Conservation (phyloP, 768 basidiomycete species). For the Phylloporus sp. region DNA sequence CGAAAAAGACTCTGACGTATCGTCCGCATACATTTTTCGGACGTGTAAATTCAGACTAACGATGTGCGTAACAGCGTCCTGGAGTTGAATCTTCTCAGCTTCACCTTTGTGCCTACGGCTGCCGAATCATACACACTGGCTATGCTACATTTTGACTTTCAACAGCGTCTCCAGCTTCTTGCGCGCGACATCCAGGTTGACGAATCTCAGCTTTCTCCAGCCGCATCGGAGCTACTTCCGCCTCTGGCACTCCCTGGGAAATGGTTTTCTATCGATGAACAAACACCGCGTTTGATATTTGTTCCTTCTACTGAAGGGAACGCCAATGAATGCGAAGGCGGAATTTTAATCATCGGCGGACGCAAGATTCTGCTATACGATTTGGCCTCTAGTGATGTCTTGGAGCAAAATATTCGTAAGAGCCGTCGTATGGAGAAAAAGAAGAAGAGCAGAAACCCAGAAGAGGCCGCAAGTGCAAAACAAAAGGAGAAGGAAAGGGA, state of each 20-base stretch:
- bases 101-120: conserved; percentile 52
- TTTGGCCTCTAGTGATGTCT: conserved; percentile 42
- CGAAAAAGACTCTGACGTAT: conserved; percentile 56
- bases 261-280: conserved; percentile 37
- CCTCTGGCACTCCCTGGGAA: conserved; percentile 51
- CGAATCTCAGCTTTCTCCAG: conserved; percentile 48
- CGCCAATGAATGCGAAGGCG: conserved; percentile 48
- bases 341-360: conserved; percentile 68
- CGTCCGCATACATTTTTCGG: conserved; percentile 42
- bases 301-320: conserved; percentile 26
- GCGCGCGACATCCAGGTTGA: conserved; percentile 51
- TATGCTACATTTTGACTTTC: conserved; percentile 64
- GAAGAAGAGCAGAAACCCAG: conserved; percentile 43
- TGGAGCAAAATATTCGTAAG: conserved; percentile 54
- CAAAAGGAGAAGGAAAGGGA: conserved; percentile 58
- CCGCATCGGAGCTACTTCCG: conserved; percentile 43
- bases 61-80: conserved; percentile 41
- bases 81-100: conserved; percentile 64
- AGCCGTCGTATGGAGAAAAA: conserved; percentile 48
- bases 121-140: conserved; percentile 51
- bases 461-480: conserved; percentile 43
- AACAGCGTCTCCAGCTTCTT: conserved; percentile 57
- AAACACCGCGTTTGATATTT: conserved; percentile 39
- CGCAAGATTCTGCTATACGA: conserved; percentile 62
- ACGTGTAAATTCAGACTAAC: conserved; percentile 2